Evolutionary conservation across 495 filamentous ascomycete genomes (phyloP).

Genomic region (Talaromyces ruber): DNA sequence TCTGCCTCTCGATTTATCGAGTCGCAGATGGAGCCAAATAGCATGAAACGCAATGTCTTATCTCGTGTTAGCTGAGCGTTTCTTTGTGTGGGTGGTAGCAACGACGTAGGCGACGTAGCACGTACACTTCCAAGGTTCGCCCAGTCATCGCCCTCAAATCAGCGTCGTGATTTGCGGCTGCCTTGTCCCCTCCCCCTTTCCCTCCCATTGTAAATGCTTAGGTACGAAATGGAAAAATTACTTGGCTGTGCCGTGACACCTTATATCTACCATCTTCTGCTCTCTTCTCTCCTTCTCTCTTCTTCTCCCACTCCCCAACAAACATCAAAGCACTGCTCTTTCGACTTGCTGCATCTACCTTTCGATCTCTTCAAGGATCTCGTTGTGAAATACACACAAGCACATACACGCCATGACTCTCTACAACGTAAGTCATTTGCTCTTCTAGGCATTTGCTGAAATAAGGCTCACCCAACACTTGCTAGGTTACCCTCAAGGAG

Average conservation of each 20-base stretch:
- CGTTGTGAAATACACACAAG: neutral
- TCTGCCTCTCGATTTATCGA: neutral
- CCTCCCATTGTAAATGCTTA: neutral
- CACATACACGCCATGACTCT: slow-evolving; percentile 51
- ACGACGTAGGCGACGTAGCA: neutral
- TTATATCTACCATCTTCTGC: neutral
- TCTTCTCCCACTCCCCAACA: neutral
- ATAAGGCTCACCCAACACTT: neutral
- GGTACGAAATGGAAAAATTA: too few species aligned
- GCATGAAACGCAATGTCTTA: neutral
- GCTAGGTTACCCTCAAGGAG: slow-evolving; percentile 71
- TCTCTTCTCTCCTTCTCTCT: neutral
- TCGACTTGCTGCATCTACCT: neutral
- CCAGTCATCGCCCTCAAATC: neutral
- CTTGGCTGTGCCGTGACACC: neutral
- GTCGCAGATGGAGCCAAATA: neutral
- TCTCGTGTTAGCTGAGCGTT: neutral
- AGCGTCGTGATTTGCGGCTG: neutral
- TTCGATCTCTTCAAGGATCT: neutral
- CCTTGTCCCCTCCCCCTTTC: neutral
- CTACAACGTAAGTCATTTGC: slow-evolving; percentile 50
- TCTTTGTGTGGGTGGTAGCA: neutral
- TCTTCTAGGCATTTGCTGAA: neutral
- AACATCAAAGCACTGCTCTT: neutral
- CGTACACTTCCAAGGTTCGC: neutral